Percentiles rank a stretch among this genome's conserved stretches.
These are phyloP conservation scores for Boletellus dicymbophilus DNA, from an alignment of 1,284 basidiomycete genomes.

Conservation along the genomic window DNA sequence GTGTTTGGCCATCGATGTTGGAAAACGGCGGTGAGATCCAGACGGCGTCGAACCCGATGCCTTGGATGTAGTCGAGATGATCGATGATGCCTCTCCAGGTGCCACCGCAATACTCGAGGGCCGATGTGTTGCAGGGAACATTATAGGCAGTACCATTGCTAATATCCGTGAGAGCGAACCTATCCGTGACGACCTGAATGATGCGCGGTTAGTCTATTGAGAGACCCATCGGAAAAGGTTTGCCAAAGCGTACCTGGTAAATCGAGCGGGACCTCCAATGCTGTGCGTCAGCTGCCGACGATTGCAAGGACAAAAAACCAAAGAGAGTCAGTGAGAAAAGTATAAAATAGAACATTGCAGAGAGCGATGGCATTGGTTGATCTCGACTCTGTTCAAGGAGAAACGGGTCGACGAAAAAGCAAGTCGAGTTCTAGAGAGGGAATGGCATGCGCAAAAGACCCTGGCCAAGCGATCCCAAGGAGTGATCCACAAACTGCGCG, in stretches of 20 bases:
- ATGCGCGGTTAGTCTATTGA: constrained; percentile 1
- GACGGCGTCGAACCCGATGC: constrained; percentile 75
- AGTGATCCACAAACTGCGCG: no score
- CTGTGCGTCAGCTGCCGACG: constrained; percentile 35
- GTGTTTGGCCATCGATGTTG: constrained; percentile 67
- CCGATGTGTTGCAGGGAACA: constrained; percentile 50
- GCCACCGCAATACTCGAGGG: constrained; percentile 70
- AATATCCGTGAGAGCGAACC: constrained; percentile 61
- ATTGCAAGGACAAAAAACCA: constrained; percentile 11
- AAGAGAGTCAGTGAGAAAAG: constrained; percentile 10
- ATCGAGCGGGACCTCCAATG: constrained; percentile 42
- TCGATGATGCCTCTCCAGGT: constrained; percentile 70
- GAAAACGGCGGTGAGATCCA: constrained; percentile 67
- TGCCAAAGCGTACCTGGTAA: constrained; percentile 38
- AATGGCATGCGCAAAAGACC: constrained; percentile 12
- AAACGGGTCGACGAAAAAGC: no score
- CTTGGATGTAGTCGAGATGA: constrained; percentile 78
- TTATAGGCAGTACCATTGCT: constrained; percentile 36
- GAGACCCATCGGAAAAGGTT: not conserved
- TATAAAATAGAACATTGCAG: constrained; percentile 4
- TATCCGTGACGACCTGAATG: constrained; percentile 67
- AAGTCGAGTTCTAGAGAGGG: constrained; percentile 1
- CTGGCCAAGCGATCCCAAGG: no score
- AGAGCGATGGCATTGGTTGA: not conserved
- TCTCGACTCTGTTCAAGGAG: no score